These are phyloP conservation scores for Zygoascus bituminiphila DNA, from an alignment of 805 yeast species.

Conservation along the genomic window DNA sequence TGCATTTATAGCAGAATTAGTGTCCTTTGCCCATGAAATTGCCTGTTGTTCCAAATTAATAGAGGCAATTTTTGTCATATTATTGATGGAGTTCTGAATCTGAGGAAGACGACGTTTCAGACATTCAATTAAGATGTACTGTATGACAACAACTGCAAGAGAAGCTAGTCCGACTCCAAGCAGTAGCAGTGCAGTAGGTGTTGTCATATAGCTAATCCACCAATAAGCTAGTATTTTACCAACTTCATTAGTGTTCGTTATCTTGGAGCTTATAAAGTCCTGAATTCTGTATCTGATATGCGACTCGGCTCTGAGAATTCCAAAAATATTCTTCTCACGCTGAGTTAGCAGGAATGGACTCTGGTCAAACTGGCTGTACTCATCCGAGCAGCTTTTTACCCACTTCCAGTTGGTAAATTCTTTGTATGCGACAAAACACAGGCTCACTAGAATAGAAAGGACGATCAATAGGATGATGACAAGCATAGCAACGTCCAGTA, in stretches of 20 bases:
- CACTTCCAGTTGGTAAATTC: conserved; percentile 45
- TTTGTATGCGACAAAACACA: conserved; percentile 37
- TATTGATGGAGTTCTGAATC: conserved; percentile 11
- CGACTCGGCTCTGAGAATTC: conserved; percentile 13
- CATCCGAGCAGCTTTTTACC: conserved; percentile 30
- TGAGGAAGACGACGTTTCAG: conserved; percentile 19
- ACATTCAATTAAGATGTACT: conserved; percentile 38
- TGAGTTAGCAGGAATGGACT: too few species aligned
- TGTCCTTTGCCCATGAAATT: conserved; percentile 42
- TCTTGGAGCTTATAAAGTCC: conserved; percentile 12
- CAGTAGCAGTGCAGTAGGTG: conserved; percentile 43
- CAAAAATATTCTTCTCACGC: neutral
- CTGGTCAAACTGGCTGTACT: neutral
- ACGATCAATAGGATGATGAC: conserved; percentile 34
- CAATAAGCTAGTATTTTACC: conserved; percentile 30
- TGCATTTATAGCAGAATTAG: conserved; percentile 45
- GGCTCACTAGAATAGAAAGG: conserved; percentile 35
- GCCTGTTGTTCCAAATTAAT: conserved; percentile 12
- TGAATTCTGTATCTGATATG: conserved; percentile 13
- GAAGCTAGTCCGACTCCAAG: conserved; percentile 53
- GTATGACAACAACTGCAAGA: conserved; percentile 44
- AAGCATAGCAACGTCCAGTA: conserved; percentile 31
- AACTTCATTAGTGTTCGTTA: neutral
- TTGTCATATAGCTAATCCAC: conserved; percentile 43
- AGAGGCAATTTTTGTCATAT: conserved; percentile 12